Conservation (phyloP, 2,329 filamentous ascomycete species). For the Ophiocordyceps sinensis region DNA sequence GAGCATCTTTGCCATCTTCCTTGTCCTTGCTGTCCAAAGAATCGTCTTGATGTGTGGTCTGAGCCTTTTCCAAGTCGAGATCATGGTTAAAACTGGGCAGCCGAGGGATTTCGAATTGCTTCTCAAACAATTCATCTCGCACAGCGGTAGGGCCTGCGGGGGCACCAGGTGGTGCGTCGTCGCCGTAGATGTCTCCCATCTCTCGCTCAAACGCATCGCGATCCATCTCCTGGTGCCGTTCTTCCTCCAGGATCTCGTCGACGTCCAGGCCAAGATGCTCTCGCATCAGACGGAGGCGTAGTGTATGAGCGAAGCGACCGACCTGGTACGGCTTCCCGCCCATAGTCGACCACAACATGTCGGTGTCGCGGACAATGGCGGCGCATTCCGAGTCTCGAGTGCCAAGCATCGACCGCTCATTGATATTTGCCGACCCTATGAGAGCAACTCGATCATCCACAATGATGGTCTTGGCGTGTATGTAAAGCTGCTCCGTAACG, state of each 20-base stretch:
- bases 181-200: slow-evolving; percentile 48
- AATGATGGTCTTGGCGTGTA: slow-evolving; percentile 93
- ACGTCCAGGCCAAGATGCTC: slow-evolving; percentile 95
- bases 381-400: slow-evolving; percentile 85
- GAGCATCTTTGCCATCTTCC: neutral
- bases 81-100: slow-evolving; percentile 60
- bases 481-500: slow-evolving; percentile 93
- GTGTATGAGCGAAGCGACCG: slow-evolving; percentile 79
- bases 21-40: neutral
- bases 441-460: slow-evolving; percentile 87
- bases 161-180: slow-evolving; percentile 13
- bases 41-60: neutral
- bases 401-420: slow-evolving; percentile 90
- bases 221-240: slow-evolving; percentile 53
- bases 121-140: slow-evolving; percentile 14
- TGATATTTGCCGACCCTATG: slow-evolving; percentile 97
- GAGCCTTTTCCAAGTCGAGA: slow-evolving; percentile 24
- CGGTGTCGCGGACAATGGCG: slow-evolving; percentile 78
- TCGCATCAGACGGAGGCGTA: slow-evolving; percentile 87
- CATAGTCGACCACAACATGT: slow-evolving; percentile 89
- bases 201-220: slow-evolving; percentile 40
- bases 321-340: slow-evolving; percentile 78
- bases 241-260: slow-evolving; percentile 74
- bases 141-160: neutral
- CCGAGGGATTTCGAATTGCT: slow-evolving; percentile 12